Conservation (phyloP, 108 stramenopile genomes). For the Cylindrotheca fusiformis region DNA sequence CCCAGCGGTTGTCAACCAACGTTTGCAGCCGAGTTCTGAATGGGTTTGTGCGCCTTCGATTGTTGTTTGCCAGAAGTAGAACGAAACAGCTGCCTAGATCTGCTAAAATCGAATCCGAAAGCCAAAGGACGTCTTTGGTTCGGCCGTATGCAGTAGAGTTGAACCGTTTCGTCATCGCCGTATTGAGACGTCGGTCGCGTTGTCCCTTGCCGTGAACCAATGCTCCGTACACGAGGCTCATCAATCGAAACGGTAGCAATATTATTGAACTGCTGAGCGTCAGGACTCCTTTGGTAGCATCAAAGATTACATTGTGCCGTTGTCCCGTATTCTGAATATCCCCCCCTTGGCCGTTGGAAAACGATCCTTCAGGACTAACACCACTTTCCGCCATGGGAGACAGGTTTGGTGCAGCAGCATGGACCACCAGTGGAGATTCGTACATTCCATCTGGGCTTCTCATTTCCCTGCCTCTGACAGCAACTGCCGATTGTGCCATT, state of each 20-base stretch:
- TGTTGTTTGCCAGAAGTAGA: constrained; percentile 63
- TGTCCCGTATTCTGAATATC: not conserved
- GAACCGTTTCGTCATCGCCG: constrained; percentile 6
- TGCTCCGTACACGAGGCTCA: constrained; percentile 49
- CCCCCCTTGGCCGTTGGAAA: too few species aligned
- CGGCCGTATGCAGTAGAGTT: constrained; percentile 15
- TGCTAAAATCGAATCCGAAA: constrained; percentile 66
- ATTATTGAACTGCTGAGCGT: constrained; percentile 59
- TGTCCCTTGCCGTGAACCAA: constrained; percentile 7
- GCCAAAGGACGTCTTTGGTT: constrained; percentile 72
- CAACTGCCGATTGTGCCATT: constrained; percentile 49
- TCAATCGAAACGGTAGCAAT: constrained; percentile 70
- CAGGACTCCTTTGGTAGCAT: constrained; percentile 67
- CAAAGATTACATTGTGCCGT: constrained; percentile 41
- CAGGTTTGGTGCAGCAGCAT: constrained; percentile 40
- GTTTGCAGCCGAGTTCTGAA: constrained; percentile 53
- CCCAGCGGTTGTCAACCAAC: constrained; percentile 77
- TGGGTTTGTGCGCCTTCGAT: constrained; percentile 46
- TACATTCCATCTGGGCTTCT: constrained; percentile 74
- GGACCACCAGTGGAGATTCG: constrained; percentile 55
- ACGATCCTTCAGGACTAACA: not conserved
- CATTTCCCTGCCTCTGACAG: constrained; percentile 37
- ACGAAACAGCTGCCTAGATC: constrained; percentile 60
- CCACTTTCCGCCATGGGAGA: not conserved
- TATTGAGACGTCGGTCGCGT: not conserved